phyloP scores from a whole-genome alignment of 2,329 filamentous ascomycete species.

The Cladobotryum protrusum region DNA sequence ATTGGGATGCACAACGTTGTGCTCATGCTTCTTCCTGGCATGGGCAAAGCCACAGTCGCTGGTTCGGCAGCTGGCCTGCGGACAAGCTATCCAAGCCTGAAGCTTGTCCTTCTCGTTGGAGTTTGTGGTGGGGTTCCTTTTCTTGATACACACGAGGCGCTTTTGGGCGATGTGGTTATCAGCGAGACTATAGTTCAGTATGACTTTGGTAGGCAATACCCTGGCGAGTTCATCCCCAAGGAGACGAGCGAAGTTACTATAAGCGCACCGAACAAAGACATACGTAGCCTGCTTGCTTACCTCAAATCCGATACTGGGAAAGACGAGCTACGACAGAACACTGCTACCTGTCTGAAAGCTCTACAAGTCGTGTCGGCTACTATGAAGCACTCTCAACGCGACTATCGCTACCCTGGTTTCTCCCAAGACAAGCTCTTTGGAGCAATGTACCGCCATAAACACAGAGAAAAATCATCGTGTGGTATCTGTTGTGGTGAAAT shows the following conservation, averaged over 20 bases:
- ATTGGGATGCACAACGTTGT: conserved; percentile 18
- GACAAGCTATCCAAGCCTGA: conserved; percentile 22
- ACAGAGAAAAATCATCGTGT: conserved; percentile 13
- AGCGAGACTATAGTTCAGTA: conserved; percentile 17
- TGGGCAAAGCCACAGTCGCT: conserved; percentile 15
- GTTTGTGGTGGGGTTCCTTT: conserved; percentile 25
- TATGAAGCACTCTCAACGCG: conserved; percentile 6
- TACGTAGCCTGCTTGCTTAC: conserved; percentile 20
- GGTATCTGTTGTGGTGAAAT: conserved; percentile 3
- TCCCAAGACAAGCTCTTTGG: conserved; percentile 24
- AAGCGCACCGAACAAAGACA: conserved; percentile 18
- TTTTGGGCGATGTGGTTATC: conserved; percentile 22
- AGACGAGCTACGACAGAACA: conserved; percentile 5
- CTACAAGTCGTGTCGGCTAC: conserved; percentile 7
- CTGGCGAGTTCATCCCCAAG: conserved; percentile 16
- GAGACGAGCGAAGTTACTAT: conserved; percentile 20
- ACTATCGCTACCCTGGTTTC: conserved; percentile 21
- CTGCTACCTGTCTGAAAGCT: conserved; percentile 6
- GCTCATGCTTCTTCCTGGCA: conserved; percentile 15
- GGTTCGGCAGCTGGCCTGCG: conserved; percentile 15
- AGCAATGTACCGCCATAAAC: conserved; percentile 27
- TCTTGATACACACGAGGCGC: not conserved
- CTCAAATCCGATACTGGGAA: conserved; percentile 12
- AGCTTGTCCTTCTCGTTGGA: conserved; percentile 27
- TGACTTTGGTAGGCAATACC: conserved; percentile 17